Evolutionary conservation across 148 eudicot species (phyloP).

Genomic region (Drosera capensis): DNA sequence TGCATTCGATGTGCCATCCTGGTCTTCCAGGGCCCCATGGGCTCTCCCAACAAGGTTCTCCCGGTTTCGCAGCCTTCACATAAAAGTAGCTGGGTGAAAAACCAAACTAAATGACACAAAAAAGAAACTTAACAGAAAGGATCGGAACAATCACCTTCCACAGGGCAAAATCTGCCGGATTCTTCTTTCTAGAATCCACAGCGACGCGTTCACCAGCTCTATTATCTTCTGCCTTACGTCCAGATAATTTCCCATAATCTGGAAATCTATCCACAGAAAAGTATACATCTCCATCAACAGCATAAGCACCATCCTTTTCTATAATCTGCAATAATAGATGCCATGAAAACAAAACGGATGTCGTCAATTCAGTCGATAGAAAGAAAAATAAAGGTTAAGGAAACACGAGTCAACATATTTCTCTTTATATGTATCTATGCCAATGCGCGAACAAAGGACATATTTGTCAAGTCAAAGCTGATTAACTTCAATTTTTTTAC

Average conservation of each 20-base stretch:
- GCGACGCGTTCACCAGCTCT: constrained; percentile 92
- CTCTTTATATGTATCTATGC: too few relatives aligned
- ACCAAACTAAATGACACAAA: too few relatives aligned
- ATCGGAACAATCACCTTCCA: constrained; percentile 50
- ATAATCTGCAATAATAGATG: constrained; percentile 44
- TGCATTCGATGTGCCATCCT: constrained; percentile 98
- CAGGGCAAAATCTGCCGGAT: constrained; percentile 88
- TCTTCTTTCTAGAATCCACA: constrained; percentile 57
- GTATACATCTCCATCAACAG: constrained; percentile 84
- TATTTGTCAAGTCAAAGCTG: too few relatives aligned
- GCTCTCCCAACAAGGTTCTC: constrained; percentile 79
- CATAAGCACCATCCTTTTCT: constrained; percentile 52
- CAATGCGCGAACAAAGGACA: too few relatives aligned
- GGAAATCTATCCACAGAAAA: constrained; percentile 65
- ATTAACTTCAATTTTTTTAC: too few relatives aligned
- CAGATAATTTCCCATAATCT: constrained; percentile 60
- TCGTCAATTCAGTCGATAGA: not conserved
- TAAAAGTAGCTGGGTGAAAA: not conserved
- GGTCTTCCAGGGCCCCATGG: constrained; percentile 98
- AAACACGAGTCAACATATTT: too few relatives aligned
- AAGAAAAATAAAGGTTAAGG: too few relatives aligned
- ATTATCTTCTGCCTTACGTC: constrained; percentile 69
- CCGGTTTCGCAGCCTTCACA: constrained; percentile 80
- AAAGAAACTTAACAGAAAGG: too few relatives aligned
- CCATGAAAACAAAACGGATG: not conserved